Evolutionary conservation across 2,329 filamentous ascomycete genomes (phyloP).

Genomic region (Cercospora sp.): DNA sequence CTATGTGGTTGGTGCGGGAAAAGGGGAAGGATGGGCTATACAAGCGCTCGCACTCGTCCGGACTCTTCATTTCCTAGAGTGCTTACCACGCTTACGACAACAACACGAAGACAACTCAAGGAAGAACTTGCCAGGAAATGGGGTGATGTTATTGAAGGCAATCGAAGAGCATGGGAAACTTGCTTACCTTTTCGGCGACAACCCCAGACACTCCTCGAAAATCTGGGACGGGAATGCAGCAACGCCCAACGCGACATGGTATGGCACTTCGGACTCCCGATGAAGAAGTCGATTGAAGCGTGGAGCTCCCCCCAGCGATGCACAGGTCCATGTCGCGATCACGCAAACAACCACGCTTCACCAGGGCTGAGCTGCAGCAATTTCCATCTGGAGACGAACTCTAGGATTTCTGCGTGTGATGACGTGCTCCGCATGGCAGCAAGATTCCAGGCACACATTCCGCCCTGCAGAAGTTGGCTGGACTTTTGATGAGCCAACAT

Average conservation of each 20-base stretch:
- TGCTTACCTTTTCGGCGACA: conserved; percentile 6
- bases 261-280: neutral
- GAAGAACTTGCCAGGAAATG: conserved; percentile 9
- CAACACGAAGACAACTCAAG: conserved; percentile 5
- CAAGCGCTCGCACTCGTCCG: neutral
- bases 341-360: conserved; percentile 9
- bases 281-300: neutral
- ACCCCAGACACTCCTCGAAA: conserved; percentile 12
- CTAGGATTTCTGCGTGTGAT: conserved; percentile 1
- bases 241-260: conserved; percentile 13
- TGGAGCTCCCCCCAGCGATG: conserved; percentile 3
- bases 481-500: conserved; percentile 8
- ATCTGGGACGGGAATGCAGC: conserved; percentile 9
- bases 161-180: conserved; percentile 18
- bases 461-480: neutral
- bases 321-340: conserved; percentile 4
- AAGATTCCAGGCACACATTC: neutral
- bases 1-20: conserved; percentile 11
- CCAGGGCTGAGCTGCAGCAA: neutral
- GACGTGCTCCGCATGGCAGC: conserved; percentile 14
- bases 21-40: neutral
- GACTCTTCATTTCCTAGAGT: neutral
- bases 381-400: neutral
- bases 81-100: conserved; percentile 14
- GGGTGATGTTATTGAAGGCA: conserved; percentile 14